Evolutionary conservation across 345 rosid species (phyloP).

Genomic region (Salix udensis): DNA sequence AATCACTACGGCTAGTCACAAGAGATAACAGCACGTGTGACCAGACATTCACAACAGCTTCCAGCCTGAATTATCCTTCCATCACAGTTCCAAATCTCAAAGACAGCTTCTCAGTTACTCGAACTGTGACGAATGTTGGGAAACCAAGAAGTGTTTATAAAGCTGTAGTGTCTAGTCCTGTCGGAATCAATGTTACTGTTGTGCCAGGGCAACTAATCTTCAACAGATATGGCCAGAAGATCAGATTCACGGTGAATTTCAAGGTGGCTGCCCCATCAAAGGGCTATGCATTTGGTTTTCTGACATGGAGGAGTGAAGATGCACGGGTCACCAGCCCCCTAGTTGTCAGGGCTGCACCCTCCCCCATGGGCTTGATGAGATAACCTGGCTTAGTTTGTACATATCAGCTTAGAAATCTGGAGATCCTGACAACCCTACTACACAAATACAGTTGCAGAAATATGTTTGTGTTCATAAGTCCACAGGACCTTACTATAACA

Average conservation of each 20-base stretch:
- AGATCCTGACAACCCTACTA: neutral
- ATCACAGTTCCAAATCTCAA: slow-evolving; percentile 42
- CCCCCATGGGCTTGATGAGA: slow-evolving; percentile 29
- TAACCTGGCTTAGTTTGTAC: slow-evolving; percentile 11
- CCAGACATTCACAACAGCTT: slow-evolving; percentile 27
- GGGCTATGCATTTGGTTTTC: slow-evolving; percentile 44
- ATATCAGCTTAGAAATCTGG: slow-evolving; percentile 7
- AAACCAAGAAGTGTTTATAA: slow-evolving; percentile 32
- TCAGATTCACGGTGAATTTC: slow-evolving; percentile 41
- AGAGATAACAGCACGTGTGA: slow-evolving; percentile 47
- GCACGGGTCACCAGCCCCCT: slow-evolving; percentile 40
- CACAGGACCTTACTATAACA: neutral
- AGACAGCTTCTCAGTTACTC: slow-evolving; percentile 33
- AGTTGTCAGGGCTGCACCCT: slow-evolving; percentile 35
- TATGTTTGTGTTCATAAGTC: neutral
- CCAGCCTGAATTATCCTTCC: slow-evolving; percentile 48
- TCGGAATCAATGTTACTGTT: slow-evolving; percentile 41
- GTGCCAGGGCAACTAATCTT: slow-evolving; percentile 35
- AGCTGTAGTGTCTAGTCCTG: slow-evolving; percentile 38
- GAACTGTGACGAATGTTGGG: slow-evolving; percentile 50
- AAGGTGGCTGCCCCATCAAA: slow-evolving; percentile 35
- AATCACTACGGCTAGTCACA: slow-evolving; percentile 37
- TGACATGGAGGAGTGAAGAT: slow-evolving; percentile 44
- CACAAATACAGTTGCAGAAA: neutral
- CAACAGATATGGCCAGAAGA: slow-evolving; percentile 41